A percentile compares a stretch with the other conserved stretches of the same genome.
Conservation (phyloP, 352 stramenopile species). For the Globisporangium yorkense region DNA sequence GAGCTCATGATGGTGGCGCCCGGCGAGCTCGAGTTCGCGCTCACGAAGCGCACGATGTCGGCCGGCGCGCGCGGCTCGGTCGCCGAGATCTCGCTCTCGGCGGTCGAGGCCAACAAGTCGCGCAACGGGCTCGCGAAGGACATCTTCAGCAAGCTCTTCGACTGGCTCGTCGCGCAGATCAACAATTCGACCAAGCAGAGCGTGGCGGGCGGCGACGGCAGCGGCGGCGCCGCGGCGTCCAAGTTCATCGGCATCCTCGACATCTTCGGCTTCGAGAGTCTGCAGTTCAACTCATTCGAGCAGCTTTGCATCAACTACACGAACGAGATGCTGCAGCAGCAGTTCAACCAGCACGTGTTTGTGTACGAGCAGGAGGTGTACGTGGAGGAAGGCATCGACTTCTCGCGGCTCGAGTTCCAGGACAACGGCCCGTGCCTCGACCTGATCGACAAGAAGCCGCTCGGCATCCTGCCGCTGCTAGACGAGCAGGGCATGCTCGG, state of each 20-base stretch:
- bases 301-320: constrained; percentile 97
- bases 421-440: constrained; percentile 93
- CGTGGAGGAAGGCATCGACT: constrained; percentile 94
- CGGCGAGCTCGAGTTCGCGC: constrained; percentile 80
- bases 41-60: constrained; percentile 87
- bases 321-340: constrained; percentile 94
- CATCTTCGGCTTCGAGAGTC: constrained; percentile 97
- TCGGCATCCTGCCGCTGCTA: constrained; percentile 91
- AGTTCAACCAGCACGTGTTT: constrained; percentile 96
- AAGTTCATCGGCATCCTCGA: constrained; percentile 95
- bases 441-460: constrained; percentile 90
- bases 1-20: constrained; percentile 85
- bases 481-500: constrained; percentile 96
- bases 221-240: constrained; percentile 20
- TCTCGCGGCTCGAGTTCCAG: constrained; percentile 88
- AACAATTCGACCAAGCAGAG: constrained; percentile 88
- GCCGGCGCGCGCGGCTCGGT: constrained; percentile 78
- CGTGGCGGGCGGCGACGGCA: constrained; percentile 13
- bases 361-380: constrained; percentile 98
- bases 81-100: constrained; percentile 79
- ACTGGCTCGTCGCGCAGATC: constrained; percentile 94
- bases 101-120: constrained; percentile 78
- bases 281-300: constrained; percentile 93
- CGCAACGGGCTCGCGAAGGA: constrained; percentile 95
- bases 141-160: constrained; percentile 95